Percentiles rank a stretch among this genome's conserved stretches.
Conservation (phyloP, 805 yeast species). For the Cyberlindnera nakhonratchasimensis region DNA sequence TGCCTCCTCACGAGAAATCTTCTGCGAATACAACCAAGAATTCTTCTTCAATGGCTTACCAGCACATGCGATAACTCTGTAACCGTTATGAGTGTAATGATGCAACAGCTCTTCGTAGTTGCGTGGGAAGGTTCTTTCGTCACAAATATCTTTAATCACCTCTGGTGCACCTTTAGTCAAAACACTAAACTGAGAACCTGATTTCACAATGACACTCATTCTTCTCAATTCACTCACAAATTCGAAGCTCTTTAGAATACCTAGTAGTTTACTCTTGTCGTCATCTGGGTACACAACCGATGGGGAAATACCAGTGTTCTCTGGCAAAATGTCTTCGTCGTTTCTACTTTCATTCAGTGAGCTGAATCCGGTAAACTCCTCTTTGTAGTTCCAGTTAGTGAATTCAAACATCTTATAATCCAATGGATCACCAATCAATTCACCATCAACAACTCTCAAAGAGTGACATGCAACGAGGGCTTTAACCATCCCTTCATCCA, state of each 20-base stretch:
- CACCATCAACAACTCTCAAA: conserved; percentile 71
- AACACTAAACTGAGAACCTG: conserved; percentile 42
- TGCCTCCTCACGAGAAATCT: conserved; percentile 54
- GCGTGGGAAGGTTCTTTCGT: conserved; percentile 63
- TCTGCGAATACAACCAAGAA: conserved; percentile 49
- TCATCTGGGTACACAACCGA: conserved; percentile 47
- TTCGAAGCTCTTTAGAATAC: conserved; percentile 62
- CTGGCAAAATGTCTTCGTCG: conserved; percentile 39
- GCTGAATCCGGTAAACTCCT: conserved; percentile 48
- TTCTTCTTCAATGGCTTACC: conserved; percentile 46
- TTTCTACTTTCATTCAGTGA: conserved; percentile 37
- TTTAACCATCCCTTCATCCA: conserved; percentile 34
- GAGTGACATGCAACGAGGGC: conserved; percentile 75
- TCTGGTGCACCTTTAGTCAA: conserved; percentile 98
- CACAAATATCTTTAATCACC: conserved; percentile 76
- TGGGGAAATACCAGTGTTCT: conserved; percentile 43
- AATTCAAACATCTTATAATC: conserved; percentile 93
- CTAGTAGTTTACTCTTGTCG: conserved; percentile 37
- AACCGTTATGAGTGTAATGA: conserved; percentile 89
- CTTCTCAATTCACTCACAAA: conserved; percentile 82
- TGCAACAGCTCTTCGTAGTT: conserved; percentile 73
- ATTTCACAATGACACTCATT: conserved; percentile 78
- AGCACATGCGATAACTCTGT: conserved; percentile 94
- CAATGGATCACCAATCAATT: conserved; percentile 87
- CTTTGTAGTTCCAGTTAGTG: conserved; percentile 72